Conservation (phyloP, 2,329 filamentous ascomycete species). For the Penicillium brevicompactum region DNA sequence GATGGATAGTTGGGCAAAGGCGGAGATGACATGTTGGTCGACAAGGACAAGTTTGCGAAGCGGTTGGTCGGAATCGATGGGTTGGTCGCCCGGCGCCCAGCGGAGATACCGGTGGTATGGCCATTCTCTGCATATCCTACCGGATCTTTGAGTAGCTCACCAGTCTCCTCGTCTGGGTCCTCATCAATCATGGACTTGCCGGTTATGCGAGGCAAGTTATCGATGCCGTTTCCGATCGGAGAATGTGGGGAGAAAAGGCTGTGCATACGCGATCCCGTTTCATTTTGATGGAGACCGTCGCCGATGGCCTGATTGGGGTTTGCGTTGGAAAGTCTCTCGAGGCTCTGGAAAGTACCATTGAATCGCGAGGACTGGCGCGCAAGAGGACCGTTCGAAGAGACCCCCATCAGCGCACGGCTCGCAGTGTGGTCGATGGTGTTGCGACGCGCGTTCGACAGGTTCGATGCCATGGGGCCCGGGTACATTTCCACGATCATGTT, state of each 20-base stretch:
- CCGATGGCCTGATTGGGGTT: slow-evolving; percentile 48
- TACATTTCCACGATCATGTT: slow-evolving; percentile 59
- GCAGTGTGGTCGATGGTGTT: slow-evolving; percentile 57
- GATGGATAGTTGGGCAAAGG: slow-evolving; percentile 59
- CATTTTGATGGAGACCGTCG: slow-evolving; percentile 54
- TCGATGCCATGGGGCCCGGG: slow-evolving; percentile 42
- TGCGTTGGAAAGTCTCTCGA: slow-evolving; percentile 59
- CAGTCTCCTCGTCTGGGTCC: slow-evolving; percentile 65
- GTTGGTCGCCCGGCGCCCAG: slow-evolving; percentile 67
- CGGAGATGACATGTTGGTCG: slow-evolving; percentile 63
- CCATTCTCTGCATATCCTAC: slow-evolving; percentile 72
- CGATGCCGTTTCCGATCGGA: slow-evolving; percentile 57
- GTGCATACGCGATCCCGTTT: slow-evolving; percentile 53
- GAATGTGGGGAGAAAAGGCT: slow-evolving; percentile 65
- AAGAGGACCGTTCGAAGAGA: slow-evolving; percentile 42
- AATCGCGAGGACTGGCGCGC: slow-evolving; percentile 61
- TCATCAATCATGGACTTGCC: slow-evolving; percentile 67
- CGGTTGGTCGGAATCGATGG: slow-evolving; percentile 70
- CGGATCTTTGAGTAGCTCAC: slow-evolving; percentile 63
- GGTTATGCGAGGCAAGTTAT: slow-evolving; percentile 54
- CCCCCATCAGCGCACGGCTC: slow-evolving; percentile 35
- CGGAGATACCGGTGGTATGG: slow-evolving; percentile 43
- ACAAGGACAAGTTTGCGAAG: slow-evolving; percentile 71
- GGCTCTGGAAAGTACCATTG: slow-evolving; percentile 62
- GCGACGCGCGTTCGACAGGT: slow-evolving; percentile 44